phyloP scores from a whole-genome alignment of 2,329 filamentous ascomycete species.

The Mycogone perniciosa region DNA sequence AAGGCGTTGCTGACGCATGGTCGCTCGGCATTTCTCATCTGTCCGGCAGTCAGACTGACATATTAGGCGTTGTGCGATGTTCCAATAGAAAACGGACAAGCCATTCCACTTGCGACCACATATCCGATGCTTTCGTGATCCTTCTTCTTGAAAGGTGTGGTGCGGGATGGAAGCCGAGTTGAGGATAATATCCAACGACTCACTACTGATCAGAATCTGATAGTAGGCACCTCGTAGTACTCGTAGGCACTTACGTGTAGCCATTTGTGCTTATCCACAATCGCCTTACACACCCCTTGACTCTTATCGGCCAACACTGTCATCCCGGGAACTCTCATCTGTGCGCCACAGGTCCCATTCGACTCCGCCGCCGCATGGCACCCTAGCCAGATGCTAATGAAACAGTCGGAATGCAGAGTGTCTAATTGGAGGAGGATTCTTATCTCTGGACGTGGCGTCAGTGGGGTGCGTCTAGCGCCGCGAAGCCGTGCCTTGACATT shows the following conservation, averaged over 20 bases:
- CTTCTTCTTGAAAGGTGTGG: too few species aligned
- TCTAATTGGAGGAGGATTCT: conserved; percentile 23
- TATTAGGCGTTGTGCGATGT: too few species aligned
- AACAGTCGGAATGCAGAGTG: background rate
- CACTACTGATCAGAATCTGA: too few species aligned
- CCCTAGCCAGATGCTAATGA: conserved; percentile 7
- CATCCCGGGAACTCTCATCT: conserved; percentile 3
- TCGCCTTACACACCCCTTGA: conserved; percentile 9
- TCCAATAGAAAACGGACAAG: too few species aligned
- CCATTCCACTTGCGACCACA: too few species aligned
- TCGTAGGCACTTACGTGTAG: conserved; percentile 6
- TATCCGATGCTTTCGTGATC: too few species aligned
- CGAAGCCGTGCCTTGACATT: conserved; percentile 9
- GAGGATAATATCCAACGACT: too few species aligned
- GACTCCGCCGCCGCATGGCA: conserved; percentile 6
- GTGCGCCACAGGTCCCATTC: conserved; percentile 3
- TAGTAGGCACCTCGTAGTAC: too few species aligned
- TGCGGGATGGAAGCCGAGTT: too few species aligned
- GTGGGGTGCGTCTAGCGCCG: conserved; percentile 9
- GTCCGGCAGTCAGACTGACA: too few species aligned
- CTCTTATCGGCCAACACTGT: conserved; percentile 1
- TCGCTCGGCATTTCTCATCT: too few species aligned
- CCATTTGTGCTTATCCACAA: conserved; percentile 13
- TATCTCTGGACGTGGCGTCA: conserved; percentile 24
- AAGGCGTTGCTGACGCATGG: too few species aligned